Conservation (phyloP, 2,329 filamentous ascomycete genomes). For the Colletotrichum spaethianum region DNA sequence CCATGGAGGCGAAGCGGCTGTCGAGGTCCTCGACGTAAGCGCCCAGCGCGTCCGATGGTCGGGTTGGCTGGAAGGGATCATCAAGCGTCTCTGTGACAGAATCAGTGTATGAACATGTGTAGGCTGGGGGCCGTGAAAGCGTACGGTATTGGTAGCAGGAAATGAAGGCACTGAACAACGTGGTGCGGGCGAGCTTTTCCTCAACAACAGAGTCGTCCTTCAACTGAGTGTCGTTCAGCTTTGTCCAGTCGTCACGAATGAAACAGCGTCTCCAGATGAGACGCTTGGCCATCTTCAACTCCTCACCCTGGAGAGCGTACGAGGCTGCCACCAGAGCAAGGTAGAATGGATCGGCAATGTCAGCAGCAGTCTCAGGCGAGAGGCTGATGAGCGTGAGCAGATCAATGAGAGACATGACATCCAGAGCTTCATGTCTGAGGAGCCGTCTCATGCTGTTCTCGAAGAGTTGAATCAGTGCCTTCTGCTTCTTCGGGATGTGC, state of each 20-base stretch:
- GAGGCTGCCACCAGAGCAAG: conserved; percentile 76
- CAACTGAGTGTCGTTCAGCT: conserved; percentile 82
- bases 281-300: conserved; percentile 70
- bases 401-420: conserved; percentile 77
- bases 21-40: conserved; percentile 75
- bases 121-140: conserved; percentile 40
- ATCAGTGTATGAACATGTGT: conserved; percentile 46
- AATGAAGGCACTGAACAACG: conserved; percentile 77
- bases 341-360: conserved; percentile 80
- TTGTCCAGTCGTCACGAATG: conserved; percentile 87
- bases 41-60: conserved; percentile 69
- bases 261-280: conserved; percentile 91
- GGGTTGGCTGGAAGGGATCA: conserved; percentile 60
- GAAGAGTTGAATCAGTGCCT: conserved; percentile 79
- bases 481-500: conserved; percentile 70
- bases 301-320: conserved; percentile 68
- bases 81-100: conserved; percentile 56
- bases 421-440: conserved; percentile 79
- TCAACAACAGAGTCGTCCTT: conserved; percentile 80
- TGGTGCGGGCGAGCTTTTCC: conserved; percentile 73
- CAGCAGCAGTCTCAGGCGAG: conserved; percentile 62
- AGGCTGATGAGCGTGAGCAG: conserved; percentile 81
- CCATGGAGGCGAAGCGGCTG: conserved; percentile 70
- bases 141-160: conserved; percentile 75
- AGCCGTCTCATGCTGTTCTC: conserved; percentile 79